Evolutionary conservation across 345 rosid genomes (phyloP).

Genomic region (Aquilaria malaccensis): DNA sequence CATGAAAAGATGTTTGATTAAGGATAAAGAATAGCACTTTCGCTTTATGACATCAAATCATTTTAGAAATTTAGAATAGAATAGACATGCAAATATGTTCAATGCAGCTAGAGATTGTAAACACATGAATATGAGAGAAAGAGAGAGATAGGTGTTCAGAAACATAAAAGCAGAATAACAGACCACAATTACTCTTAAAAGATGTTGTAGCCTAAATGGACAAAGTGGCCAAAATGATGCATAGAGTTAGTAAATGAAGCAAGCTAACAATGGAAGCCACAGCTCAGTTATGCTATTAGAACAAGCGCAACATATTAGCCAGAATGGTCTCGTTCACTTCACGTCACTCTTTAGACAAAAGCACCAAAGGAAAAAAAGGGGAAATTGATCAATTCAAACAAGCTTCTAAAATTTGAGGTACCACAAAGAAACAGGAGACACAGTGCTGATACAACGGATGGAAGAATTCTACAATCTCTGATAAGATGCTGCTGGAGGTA

Average conservation of each 20-base stretch:
- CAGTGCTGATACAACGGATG: constrained; percentile 68
- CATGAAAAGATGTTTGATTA: constrained; percentile 3
- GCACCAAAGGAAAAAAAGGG: background rate
- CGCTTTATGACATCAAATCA: too few relatives aligned
- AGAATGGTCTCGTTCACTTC: background rate
- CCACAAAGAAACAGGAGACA: constrained; percentile 39
- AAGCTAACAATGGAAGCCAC: background rate
- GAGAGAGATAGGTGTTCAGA: too few relatives aligned
- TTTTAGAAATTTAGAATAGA: too few relatives aligned
- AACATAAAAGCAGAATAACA: too few relatives aligned
- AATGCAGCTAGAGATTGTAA: background rate
- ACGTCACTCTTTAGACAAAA: background rate
- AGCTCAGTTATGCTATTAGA: background rate
- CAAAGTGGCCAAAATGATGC: background rate
- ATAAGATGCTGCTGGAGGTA: constrained; percentile 60
- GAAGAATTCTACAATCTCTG: constrained; percentile 29
- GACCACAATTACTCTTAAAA: too few relatives aligned
- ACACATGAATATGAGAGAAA: background rate
- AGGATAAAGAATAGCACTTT: too few relatives aligned
- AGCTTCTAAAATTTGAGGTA: constrained; percentile 37
- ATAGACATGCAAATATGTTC: background rate
- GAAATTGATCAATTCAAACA: constrained; percentile 7
- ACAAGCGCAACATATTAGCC: constrained; percentile 4
- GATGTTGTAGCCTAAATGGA: too few relatives aligned
- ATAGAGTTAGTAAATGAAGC: background rate